These are phyloP conservation scores for Petunia hybrid DNA, from an alignment of 305 asterid genomes.

Conservation along the genomic window DNA sequence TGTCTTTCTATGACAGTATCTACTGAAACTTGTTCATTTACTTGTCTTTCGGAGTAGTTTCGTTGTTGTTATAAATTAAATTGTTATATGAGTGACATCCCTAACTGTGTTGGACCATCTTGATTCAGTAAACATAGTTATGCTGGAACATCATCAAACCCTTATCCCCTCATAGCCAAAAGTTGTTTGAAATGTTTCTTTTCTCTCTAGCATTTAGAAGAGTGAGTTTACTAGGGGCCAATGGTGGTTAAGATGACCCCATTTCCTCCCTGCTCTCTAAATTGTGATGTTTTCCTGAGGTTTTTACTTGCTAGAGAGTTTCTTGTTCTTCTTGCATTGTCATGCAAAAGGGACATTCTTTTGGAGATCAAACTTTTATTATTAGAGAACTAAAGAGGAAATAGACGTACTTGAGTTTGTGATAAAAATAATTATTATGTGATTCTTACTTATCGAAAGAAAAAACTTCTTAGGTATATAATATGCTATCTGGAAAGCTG, in stretches of 20 bases:
- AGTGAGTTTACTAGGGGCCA: neutral
- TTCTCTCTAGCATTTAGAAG: neutral
- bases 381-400: slow-evolving; percentile 4
- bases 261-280: neutral
- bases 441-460: too few species aligned
- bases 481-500: neutral
- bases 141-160: slow-evolving; percentile 4
- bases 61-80: too few species aligned
- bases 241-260: neutral
- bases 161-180: neutral
- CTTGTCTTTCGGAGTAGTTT: too few species aligned
- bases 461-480: neutral
- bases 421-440: neutral
- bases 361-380: neutral
- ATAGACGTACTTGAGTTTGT: neutral
- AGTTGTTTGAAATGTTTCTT: neutral
- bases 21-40: too few species aligned
- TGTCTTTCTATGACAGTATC: neutral
- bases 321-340: neutral
- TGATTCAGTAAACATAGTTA: neutral
- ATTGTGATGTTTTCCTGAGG: neutral
- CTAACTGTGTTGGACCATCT: slow-evolving; percentile 13
- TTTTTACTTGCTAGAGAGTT: neutral
- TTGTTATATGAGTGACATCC: neutral
- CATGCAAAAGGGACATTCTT: slow-evolving; percentile 4